A percentile compares a stretch with the other conserved stretches of the same genome.
Evolutionary conservation across 140 eudicot species (phyloP).

Genomic region (Erigeron philadelphicus): DNA sequence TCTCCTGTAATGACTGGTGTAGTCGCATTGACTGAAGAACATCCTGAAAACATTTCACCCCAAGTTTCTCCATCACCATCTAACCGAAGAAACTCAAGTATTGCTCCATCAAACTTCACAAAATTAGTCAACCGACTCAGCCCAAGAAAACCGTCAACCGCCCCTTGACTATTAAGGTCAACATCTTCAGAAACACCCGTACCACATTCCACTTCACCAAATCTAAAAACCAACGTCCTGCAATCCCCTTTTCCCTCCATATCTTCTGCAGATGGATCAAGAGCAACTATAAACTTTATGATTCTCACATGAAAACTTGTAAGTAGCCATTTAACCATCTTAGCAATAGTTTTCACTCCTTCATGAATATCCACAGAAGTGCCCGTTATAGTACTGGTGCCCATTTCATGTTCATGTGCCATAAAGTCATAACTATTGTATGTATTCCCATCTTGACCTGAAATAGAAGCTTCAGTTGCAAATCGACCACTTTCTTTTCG

Average conservation of each 20-base stretch:
- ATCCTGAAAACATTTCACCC: conserved; percentile 25
- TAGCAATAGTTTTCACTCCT: conserved; percentile 94
- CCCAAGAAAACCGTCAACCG: conserved; percentile 60
- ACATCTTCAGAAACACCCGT: conserved; percentile 59
- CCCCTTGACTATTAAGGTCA: conserved; percentile 25
- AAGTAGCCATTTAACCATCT: conserved; percentile 77
- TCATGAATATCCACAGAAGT: conserved; percentile 73
- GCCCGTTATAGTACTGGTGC: conserved; percentile 15
- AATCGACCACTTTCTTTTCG: conserved; percentile 16
- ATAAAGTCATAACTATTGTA: conserved; percentile 25
- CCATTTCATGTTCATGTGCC: conserved; percentile 38
- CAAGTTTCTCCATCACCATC: conserved; percentile 32
- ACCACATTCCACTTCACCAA: conserved; percentile 78
- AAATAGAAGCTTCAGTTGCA: conserved; percentile 33
- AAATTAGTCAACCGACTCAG: conserved; percentile 57
- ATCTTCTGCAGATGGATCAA: conserved; percentile 52
- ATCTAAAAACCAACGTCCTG: conserved; percentile 64
- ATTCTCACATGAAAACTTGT: conserved; percentile 77
- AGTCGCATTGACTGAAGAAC: conserved; percentile 35
- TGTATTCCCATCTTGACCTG: conserved; percentile 29
- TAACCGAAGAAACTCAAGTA: conserved; percentile 63
- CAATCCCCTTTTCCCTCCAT: conserved; percentile 30
- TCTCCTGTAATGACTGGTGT: conserved; percentile 58
- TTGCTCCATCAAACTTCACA: conserved; percentile 67
- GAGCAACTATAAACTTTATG: conserved; percentile 57